Percentiles rank a stretch among this genome's conserved stretches.
These are phyloP conservation scores for Monarda citriodora DNA, from an alignment of 305 asterid genomes.

Conservation along the genomic window DNA sequence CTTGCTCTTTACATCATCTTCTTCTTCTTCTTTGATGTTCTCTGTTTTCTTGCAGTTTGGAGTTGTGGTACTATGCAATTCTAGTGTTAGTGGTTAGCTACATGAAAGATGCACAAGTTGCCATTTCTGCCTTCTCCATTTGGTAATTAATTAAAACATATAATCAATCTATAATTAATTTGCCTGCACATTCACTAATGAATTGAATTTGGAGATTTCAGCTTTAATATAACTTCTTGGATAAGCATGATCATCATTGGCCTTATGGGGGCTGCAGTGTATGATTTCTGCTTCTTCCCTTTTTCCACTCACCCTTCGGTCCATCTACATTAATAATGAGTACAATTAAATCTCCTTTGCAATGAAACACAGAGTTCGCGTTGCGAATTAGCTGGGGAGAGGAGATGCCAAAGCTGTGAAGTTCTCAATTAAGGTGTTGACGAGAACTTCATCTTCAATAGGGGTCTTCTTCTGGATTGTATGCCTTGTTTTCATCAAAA, in stretches of 20 bases:
- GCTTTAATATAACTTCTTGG: slow-evolving; percentile 31
- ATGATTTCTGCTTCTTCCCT: neutral
- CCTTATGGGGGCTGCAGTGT: slow-evolving; percentile 48
- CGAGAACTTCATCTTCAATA: slow-evolving; percentile 35
- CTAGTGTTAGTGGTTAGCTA: slow-evolving; percentile 71
- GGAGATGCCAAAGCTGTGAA: slow-evolving; percentile 45
- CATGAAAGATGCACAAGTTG: slow-evolving; percentile 58
- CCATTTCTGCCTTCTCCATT: slow-evolving; percentile 44
- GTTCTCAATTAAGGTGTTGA: slow-evolving; percentile 45
- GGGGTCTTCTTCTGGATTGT: slow-evolving; percentile 45
- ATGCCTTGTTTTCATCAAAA: slow-evolving; percentile 36
- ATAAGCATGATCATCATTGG: slow-evolving; percentile 33
- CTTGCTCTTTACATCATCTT: no score
- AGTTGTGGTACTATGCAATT: slow-evolving; percentile 65
- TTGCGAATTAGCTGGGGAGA: slow-evolving; percentile 63
- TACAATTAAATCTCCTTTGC: no score
- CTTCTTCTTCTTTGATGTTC: no score
- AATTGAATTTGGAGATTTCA: neutral
- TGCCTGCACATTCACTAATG: no score
- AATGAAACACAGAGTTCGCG: slow-evolving; percentile 26
- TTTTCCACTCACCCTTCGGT: no score
- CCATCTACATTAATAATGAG: neutral
- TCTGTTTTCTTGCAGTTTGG: slow-evolving; percentile 45
- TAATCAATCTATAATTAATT: no score
- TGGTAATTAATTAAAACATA: neutral